Conservation (phyloP, 176 grass and related monocot genomes). For the Rhynchospora breviuscula region DNA sequence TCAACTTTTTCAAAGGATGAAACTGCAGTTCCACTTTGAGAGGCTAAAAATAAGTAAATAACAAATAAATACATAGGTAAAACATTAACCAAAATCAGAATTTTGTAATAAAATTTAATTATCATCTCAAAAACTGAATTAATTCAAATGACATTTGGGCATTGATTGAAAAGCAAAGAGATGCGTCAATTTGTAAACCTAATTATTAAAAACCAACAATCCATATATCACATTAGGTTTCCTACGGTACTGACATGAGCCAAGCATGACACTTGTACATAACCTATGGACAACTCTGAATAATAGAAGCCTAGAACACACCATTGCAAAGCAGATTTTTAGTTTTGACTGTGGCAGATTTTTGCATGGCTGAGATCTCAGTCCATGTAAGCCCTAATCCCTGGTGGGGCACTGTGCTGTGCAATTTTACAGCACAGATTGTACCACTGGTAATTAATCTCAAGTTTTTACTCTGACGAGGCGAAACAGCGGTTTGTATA, state of each 20-base stretch:
- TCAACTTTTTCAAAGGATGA: constrained; percentile 66
- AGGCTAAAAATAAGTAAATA: constrained; percentile 46
- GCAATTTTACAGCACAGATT: constrained; percentile 51
- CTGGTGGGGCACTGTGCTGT: constrained; percentile 36
- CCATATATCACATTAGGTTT: not conserved
- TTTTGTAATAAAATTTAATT: not conserved
- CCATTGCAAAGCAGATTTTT: constrained; percentile 66
- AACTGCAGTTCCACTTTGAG: constrained; percentile 44
- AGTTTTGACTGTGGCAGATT: constrained; percentile 46
- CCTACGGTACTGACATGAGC: not conserved
- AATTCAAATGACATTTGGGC: not conserved
- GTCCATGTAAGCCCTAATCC: constrained; percentile 54
- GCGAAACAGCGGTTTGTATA: constrained; percentile 66
- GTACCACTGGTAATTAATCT: constrained; percentile 40
- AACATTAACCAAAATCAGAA: constrained; percentile 21
- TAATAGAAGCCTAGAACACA: constrained; percentile 74
- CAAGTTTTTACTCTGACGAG: constrained; percentile 64
- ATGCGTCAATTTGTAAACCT: not conserved
- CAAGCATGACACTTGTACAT: not conserved
- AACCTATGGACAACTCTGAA: constrained; percentile 40
- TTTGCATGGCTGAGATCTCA: constrained; percentile 63
- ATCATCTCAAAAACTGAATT: not conserved
- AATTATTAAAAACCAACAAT: not conserved
- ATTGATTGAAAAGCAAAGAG: not conserved
- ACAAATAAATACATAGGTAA: constrained; percentile 10